These are phyloP conservation scores for Aegilops bicornis DNA, from an alignment of 176 grass and related monocot species.

Conservation along the genomic window DNA sequence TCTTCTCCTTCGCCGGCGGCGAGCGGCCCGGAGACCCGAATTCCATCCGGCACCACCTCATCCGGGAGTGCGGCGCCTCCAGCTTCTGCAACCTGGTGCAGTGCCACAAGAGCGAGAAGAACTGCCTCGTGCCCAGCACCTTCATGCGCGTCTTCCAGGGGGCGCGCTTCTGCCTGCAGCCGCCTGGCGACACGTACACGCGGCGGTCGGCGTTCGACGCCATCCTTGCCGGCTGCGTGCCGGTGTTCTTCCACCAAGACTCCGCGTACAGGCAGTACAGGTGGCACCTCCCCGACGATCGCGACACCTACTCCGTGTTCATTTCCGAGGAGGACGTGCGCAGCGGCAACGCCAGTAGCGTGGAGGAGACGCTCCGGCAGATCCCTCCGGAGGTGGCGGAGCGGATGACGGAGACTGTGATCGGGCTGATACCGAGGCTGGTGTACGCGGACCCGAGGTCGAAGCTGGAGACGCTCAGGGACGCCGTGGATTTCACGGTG, in stretches of 20 bases:
- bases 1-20: conserved; percentile 76
- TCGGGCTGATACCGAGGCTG: conserved; percentile 58
- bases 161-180: conserved; percentile 78
- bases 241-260: conserved; percentile 66
- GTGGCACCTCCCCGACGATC: conserved; percentile 66
- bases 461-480: conserved; percentile 56
- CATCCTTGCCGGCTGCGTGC: conserved; percentile 75
- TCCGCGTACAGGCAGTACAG: conserved; percentile 64
- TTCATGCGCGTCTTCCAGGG: conserved; percentile 67
- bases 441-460: conserved; percentile 71
- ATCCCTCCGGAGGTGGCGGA: conserved; percentile 43
- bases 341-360: conserved; percentile 36
- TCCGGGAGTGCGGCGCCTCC: conserved; percentile 56
- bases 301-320: conserved; percentile 56
- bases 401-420: conserved; percentile 65
- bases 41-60: conserved; percentile 69
- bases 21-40: conserved; percentile 40
- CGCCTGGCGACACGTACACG: conserved; percentile 59
- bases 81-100: conserved; percentile 51
- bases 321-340: conserved; percentile 55
- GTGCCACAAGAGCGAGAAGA: conserved; percentile 39
- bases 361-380: conserved; percentile 57
- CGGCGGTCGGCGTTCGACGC: conserved; percentile 76
- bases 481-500: conserved; percentile 69
- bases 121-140: conserved; percentile 51